These are phyloP conservation scores for Rhodotorula sp. DNA, from an alignment of 1,284 basidiomycete genomes.

Conservation along the genomic window DNA sequence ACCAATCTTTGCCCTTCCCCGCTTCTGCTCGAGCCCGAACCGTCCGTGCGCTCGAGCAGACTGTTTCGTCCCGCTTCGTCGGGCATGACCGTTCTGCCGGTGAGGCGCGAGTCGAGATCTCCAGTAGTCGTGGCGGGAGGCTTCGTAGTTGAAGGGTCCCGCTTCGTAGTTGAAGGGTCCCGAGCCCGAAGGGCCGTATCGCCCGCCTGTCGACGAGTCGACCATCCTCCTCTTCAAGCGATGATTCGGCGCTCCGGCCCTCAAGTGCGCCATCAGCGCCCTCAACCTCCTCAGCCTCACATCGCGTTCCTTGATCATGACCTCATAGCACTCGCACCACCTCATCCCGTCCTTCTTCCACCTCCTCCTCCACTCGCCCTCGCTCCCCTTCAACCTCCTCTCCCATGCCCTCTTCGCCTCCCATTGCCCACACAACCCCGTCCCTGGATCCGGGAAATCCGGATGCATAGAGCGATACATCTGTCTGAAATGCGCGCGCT, in stretches of 20 bases:
- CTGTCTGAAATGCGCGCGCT: background rate
- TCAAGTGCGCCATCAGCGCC: too few species aligned
- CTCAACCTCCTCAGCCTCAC: too few species aligned
- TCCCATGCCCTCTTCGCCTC: too few species aligned
- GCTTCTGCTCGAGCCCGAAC: background rate
- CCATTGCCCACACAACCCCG: background rate
- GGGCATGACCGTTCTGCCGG: background rate
- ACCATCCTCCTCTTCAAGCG: background rate
- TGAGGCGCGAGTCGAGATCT: background rate
- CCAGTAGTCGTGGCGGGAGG: conserved; percentile 13
- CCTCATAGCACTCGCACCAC: background rate
- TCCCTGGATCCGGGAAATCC: background rate
- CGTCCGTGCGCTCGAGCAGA: too few species aligned
- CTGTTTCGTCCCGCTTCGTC: too few species aligned
- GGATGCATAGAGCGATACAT: background rate
- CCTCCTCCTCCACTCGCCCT: background rate
- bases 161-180: conserved; percentile 10
- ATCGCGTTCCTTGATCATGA: too few species aligned
- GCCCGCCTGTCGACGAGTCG: background rate
- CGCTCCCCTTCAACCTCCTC: too few species aligned
- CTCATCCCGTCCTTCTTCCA: background rate
- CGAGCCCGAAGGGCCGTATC: background rate
- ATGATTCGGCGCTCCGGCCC: too few species aligned
- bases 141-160: conserved; percentile 9
- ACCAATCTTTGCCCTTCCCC: background rate